phyloP scores from a whole-genome alignment of 2,329 filamentous ascomycete species.

The Akanthomyces dipterigenus region DNA sequence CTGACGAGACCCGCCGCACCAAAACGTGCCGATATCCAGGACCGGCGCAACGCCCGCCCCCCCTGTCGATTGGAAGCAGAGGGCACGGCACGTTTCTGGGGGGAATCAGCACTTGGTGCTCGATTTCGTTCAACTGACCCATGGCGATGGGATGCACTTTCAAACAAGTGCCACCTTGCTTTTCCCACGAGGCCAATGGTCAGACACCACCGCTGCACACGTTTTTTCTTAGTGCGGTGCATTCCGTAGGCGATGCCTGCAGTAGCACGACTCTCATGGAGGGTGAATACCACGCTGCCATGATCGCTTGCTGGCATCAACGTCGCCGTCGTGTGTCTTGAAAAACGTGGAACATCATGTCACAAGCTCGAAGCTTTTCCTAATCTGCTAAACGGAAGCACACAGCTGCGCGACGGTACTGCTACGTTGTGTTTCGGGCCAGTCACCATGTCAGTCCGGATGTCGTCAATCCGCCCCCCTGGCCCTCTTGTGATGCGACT shows the following conservation, averaged over 20 bases:
- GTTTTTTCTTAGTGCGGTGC: neutral
- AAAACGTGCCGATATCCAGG: constrained; percentile 2
- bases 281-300: constrained; percentile 9
- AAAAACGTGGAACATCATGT: neutral
- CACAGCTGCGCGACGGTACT: neutral
- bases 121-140: neutral
- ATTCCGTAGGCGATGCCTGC: constrained; percentile 6
- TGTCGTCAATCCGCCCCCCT: neutral
- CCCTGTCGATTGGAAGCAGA: neutral
- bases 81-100: neutral
- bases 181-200: neutral
- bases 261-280: neutral
- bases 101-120: neutral
- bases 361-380: neutral
- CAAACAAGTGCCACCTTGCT: neutral
- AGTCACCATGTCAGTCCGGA: neutral
- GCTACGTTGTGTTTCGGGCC: neutral
- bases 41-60: constrained; percentile 6
- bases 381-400: neutral
- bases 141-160: no score
- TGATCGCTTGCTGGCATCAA: constrained; percentile 2
- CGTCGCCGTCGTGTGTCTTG: neutral
- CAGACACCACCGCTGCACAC: neutral
- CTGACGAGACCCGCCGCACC: neutral
- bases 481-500: neutral